Evolutionary conservation across 2,329 filamentous ascomycete species (phyloP).

Genomic region (Aspergillus sp.): DNA sequence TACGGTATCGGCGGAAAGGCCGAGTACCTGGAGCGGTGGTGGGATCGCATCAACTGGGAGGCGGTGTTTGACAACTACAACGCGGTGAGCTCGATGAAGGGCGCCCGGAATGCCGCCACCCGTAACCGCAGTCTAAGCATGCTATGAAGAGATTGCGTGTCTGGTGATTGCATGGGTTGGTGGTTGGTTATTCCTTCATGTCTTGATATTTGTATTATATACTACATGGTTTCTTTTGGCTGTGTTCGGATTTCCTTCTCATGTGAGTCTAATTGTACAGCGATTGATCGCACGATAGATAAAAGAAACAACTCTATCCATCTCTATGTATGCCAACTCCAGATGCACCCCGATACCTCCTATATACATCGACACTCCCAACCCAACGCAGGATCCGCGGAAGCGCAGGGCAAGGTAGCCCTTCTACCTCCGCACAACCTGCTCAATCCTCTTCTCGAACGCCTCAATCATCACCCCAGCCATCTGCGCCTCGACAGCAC

Average conservation of each 20-base stretch:
- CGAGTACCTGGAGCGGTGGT: conserved; percentile 76
- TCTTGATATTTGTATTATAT: conserved; percentile 29
- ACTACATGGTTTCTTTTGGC: conserved; percentile 18
- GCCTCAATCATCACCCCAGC: conserved; percentile 88
- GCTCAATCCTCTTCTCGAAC: conserved; percentile 77
- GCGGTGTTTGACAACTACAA: conserved; percentile 57
- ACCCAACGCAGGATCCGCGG: background rate
- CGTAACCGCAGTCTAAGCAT: conserved; percentile 26
- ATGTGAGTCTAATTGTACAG: conserved; percentile 21
- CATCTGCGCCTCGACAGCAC: conserved; percentile 77
- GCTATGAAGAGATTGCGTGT: conserved; percentile 16
- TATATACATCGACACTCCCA: background rate
- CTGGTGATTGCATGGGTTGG: conserved; percentile 4
- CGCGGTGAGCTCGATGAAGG: conserved; percentile 26
- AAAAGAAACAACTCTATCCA: conserved; percentile 12
- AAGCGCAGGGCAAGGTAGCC: background rate
- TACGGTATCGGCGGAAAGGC: conserved; percentile 76
- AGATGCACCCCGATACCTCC: background rate
- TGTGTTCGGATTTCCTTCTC: conserved; percentile 13
- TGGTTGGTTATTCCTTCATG: conserved; percentile 4
- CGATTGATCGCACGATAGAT: conserved; percentile 14
- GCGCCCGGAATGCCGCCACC: conserved; percentile 17
- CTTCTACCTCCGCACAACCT: conserved; percentile 43
- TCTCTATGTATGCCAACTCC: conserved; percentile 4
- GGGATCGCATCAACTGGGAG: conserved; percentile 83